These are phyloP conservation scores for Coemansia guatemalensis DNA, from an alignment of 192 early-diverging fungal species.

Conservation along the genomic window DNA sequence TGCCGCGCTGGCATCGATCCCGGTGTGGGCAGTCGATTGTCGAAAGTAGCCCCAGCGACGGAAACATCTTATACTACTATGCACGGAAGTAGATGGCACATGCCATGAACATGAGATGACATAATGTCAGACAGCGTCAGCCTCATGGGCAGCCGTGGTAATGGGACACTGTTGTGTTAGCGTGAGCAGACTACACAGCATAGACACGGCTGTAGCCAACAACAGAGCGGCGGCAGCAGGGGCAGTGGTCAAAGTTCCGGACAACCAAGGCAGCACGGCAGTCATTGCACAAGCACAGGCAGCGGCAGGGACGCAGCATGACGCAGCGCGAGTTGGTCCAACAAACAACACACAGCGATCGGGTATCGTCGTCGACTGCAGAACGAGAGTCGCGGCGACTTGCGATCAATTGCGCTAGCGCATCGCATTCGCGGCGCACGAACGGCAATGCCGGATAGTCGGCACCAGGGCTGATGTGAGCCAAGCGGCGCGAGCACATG, in stretches of 20 bases:
- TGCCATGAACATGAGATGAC: background rate
- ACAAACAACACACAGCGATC: conserved; percentile 42
- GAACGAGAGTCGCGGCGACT: conserved; percentile 19
- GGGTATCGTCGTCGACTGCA: conserved; percentile 20
- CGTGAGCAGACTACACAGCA: conserved; percentile 21
- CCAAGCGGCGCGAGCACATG: conserved; percentile 28
- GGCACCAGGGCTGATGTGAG: background rate
- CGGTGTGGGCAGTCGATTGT: conserved; percentile 35
- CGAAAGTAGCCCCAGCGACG: conserved; percentile 27
- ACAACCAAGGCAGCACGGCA: conserved; percentile 40
- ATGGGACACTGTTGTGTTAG: background rate
- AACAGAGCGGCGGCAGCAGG: conserved; percentile 46
- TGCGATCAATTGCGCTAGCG: conserved; percentile 46
- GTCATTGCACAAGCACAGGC: conserved; percentile 52
- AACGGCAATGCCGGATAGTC: conserved; percentile 30
- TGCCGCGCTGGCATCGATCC: conserved; percentile 28
- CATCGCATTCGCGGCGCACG: conserved; percentile 17
- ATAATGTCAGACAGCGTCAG: background rate
- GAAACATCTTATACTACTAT: conserved; percentile 31
- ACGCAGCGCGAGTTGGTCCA: conserved; percentile 41
- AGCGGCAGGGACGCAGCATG: conserved; percentile 52
- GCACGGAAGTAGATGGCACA: background rate
- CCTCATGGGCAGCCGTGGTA: background rate
- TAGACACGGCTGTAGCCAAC: conserved; percentile 50
- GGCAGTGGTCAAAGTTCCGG: conserved; percentile 51